A percentile compares a stretch with the other conserved stretches of the same genome.
These are phyloP conservation scores for Eucalyptus sp. DNA, from an alignment of 345 rosid species.

Conservation along the genomic window DNA sequence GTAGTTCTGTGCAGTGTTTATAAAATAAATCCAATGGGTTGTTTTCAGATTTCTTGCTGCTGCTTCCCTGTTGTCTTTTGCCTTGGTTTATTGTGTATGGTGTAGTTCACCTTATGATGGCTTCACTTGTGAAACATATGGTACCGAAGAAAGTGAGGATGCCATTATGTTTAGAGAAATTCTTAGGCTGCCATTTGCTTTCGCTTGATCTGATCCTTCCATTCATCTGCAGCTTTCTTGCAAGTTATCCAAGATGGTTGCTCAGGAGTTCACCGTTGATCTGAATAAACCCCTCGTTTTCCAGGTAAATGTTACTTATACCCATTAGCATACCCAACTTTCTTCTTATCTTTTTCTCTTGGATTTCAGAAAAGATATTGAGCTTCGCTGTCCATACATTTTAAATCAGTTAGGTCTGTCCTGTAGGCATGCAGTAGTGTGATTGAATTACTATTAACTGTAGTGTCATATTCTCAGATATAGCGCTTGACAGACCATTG, in stretches of 20 bases:
- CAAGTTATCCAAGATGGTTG: constrained; percentile 55
- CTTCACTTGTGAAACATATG: neutral
- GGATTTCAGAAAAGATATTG: neutral
- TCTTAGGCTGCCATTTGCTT: neutral
- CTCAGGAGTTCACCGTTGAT: constrained; percentile 65
- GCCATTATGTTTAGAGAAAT: neutral
- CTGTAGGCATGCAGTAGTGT: neutral
- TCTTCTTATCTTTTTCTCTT: neutral
- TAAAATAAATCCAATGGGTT: neutral
- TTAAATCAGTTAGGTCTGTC: neutral
- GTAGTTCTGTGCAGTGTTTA: neutral
- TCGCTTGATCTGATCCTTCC: neutral
- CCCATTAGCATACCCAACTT: neutral
- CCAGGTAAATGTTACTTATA: constrained; percentile 42
- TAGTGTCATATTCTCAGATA: neutral
- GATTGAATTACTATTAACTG: neutral
- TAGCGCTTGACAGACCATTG: neutral
- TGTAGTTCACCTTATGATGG: neutral
- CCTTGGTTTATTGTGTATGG: neutral
- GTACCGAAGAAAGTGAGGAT: neutral
- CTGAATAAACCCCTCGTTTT: constrained; percentile 82
- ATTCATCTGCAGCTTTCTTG: neutral
- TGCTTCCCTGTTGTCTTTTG: neutral
- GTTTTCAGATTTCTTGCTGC: neutral
- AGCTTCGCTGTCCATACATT: neutral